Conservation (phyloP, 1,284 basidiomycete species). For the Ceraceosorus bombacis region DNA sequence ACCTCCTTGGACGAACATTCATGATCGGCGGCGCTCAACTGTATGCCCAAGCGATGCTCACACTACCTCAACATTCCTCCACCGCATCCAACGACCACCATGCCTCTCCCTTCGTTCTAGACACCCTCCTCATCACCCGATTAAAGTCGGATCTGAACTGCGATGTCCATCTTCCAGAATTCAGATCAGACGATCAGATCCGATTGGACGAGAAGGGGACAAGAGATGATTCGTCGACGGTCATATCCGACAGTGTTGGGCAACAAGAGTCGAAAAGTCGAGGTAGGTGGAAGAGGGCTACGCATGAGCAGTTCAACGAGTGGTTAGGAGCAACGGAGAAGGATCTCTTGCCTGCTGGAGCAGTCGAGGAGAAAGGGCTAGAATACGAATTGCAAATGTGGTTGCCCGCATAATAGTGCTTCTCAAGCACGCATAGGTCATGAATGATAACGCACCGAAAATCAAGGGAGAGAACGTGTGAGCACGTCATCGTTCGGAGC, state of each 20-base stretch:
- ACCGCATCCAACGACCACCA: slow-evolving; percentile 61
- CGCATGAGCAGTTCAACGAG: not conserved
- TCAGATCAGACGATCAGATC: slow-evolving; percentile 49
- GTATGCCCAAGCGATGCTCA: slow-evolving; percentile 58
- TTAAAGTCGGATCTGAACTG: slow-evolving; percentile 68
- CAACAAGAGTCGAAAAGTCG: not conserved
- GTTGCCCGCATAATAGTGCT: not conserved
- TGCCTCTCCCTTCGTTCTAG: slow-evolving; percentile 12
- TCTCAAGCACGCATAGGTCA: too few species aligned
- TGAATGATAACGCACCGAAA: too few species aligned
- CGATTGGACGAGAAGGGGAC: slow-evolving; percentile 4
- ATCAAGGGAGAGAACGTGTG: too few species aligned
- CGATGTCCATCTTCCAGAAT: slow-evolving; percentile 78
- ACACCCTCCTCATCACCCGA: slow-evolving; percentile 65
- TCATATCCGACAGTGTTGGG: not conserved
- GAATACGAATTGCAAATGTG: not conserved
- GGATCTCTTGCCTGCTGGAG: not conserved
- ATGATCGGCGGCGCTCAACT: slow-evolving; percentile 84
- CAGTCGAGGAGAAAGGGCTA: not conserved
- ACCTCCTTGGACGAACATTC: slow-evolving; percentile 55
- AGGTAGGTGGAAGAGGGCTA: not conserved
- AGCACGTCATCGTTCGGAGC: too few species aligned
- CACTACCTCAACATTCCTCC: not conserved
- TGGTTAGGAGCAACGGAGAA: not conserved
- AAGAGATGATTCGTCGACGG: not conserved